Base-by-base conservation (phyloP, 768 basidiomycete species). In the Suillus occidentalis region DNA sequence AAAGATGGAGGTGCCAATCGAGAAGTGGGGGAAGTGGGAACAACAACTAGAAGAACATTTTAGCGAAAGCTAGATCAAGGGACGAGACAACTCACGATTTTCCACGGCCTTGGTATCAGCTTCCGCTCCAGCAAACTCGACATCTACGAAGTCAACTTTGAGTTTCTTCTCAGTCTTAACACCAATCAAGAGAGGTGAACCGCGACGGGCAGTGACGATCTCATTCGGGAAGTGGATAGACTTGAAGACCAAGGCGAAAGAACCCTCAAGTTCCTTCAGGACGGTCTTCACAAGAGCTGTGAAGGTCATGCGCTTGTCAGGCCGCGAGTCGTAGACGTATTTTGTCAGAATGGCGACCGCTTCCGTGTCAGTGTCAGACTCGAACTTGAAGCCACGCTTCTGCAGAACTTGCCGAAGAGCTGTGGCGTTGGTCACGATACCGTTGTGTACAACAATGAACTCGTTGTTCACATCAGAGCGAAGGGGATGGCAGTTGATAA, bases 161-260 rank as follows among this genome's bases (percentile, higher is more conserved):
- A 99, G 86, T 80, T 99, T 99, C 85, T 97, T 96, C 76, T 99
- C 97, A 20, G 97, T 99, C 89, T 99, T 99, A 75, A 99, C 97
- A 81, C 97, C 97, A 73, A 99, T 88, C 64, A 99, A 80, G 37
- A 99, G 87, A 36, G 97, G 97, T 16, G 97, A 98, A 70, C 97
- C 97, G 72, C 97, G 92, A 71, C 96, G 95, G 64, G 96, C 95
- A 60, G 93, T 92, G 67, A 99, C 96, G 68, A 96, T 87, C 77
- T 99, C 93, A 70, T 97, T 92, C 50, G 97, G 97, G 84, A 88
- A 99, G 81, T 99, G 95, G 40, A 77, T 78, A 6, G 95, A 97
- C 82, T 97, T 99, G 91, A 99, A 98, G 70, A 98, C 95, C 79
- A 99, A 97, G 20, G 97, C 97, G 71, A 99, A 99, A 3, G 97